Evolutionary conservation across 2,329 filamentous ascomycete genomes (phyloP), one percentile per base, ranked within the genome.

Genomic region (Colletotrichum chrysophilum): DNA sequence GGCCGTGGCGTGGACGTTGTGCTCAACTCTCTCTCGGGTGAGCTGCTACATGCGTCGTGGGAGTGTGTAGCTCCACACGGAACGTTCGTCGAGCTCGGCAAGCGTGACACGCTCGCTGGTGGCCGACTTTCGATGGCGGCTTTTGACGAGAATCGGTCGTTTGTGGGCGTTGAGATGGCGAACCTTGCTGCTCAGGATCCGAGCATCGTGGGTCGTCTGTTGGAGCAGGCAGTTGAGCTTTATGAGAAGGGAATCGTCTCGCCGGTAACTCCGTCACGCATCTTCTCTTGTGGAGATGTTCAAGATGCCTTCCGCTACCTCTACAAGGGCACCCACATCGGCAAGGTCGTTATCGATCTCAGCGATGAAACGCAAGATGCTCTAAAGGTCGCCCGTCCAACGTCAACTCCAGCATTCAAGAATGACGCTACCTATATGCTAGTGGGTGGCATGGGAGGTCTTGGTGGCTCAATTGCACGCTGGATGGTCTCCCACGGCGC

Each of bases 51-150:
- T 24, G 82, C 84, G 3, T 84, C 86, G 0, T 89, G 86, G 86
- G 76, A 83, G 0, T 88, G 86, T 56, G 80, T 90, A 2, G 86
- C 88, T 2, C 79, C 82, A 3, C 87, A 85, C 60, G 88, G 87
- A 0, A 82, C 79, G 4, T 86, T 90, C 79, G 73, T 89, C 0
- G 88, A 89, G 70, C 85, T 89, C 18, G 86, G 87, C 4, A 87
- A 87, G 76, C 79, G 83, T 5, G 87, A 89, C 61, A 80, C 88
- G 3, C 77, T 84, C 1, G 83, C 84, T 1, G 83, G 85, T 18
- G 85, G 82, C 3, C 80, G 82, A 8, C 82, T 91, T 4, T 84
- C 85, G 2, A 88, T 91, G 87, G 77, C 83, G 1, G 81, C 83
- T 0, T 91, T 91, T 43, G 80, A 84, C 3, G 78, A 77, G 1